A percentile compares a stretch with the other conserved stretches of the same genome.
These are phyloP conservation scores for Phytophthora tubulina DNA, from an alignment of 352 stramenopile genomes.

Conservation along the genomic window DNA sequence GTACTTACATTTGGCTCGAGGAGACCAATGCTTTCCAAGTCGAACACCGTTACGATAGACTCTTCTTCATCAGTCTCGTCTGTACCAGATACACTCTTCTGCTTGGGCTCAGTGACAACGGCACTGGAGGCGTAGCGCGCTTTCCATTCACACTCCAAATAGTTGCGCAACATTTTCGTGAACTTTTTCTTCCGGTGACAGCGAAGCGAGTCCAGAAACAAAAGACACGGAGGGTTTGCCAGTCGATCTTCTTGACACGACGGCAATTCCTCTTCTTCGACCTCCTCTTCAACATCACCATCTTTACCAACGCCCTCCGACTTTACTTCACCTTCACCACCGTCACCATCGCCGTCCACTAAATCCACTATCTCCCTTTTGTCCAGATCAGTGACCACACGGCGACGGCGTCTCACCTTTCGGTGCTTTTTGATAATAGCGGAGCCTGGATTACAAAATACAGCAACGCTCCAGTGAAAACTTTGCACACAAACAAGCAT, in stretches of 20 bases:
- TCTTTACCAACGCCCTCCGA: neutral
- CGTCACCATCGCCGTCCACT: constrained; percentile 31
- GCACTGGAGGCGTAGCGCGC: constrained; percentile 37
- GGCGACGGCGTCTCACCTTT: constrained; percentile 23
- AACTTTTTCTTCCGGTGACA: constrained; percentile 94
- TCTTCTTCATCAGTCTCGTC: constrained; percentile 25
- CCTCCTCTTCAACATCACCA: constrained; percentile 32
- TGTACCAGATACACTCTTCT: neutral
- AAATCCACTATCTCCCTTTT: constrained; percentile 47
- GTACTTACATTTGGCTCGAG: constrained; percentile 82
- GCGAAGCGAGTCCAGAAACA: constrained; percentile 96
- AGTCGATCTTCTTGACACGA: constrained; percentile 47
- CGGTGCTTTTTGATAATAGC: constrained; percentile 67
- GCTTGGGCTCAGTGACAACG: constrained; percentile 5
- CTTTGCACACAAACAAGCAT: constrained; percentile 37
- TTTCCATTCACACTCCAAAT: constrained; percentile 88
- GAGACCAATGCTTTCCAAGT: constrained; percentile 62
- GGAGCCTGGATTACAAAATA: constrained; percentile 86
- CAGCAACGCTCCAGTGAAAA: constrained; percentile 92
- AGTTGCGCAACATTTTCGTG: constrained; percentile 81
- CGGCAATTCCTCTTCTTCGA: constrained; percentile 63
- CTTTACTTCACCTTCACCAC: neutral
- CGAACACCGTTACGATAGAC: constrained; percentile 55
- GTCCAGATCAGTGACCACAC: neutral
- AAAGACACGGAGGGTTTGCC: constrained; percentile 76